These are phyloP conservation scores for Graphilbum sp. DNA, from an alignment of 2,329 filamentous ascomycete species.

Conservation along the genomic window DNA sequence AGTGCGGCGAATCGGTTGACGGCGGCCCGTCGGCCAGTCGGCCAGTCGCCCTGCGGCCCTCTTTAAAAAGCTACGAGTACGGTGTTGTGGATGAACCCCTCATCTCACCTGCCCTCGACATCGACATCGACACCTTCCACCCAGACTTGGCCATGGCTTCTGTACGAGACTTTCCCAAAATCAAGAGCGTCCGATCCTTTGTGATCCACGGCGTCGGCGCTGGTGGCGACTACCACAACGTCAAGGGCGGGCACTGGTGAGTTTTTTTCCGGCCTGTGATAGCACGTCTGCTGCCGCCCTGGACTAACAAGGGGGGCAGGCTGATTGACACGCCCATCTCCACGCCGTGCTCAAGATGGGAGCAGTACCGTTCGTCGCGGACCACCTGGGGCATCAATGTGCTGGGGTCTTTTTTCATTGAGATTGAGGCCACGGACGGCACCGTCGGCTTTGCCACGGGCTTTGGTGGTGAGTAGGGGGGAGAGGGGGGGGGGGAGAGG, in stretches of 20 bases:
- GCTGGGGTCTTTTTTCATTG: slow-evolving; percentile 77
- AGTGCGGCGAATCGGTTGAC: too few relatives aligned
- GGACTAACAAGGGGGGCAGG: too few relatives aligned
- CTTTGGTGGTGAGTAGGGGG: slow-evolving; percentile 50
- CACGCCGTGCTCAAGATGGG: slow-evolving; percentile 81
- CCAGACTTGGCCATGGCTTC: slow-evolving; percentile 32
- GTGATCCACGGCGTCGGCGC: slow-evolving; percentile 47
- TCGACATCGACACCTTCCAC: too few relatives aligned
- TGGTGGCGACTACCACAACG: slow-evolving; percentile 81
- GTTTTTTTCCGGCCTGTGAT: too few relatives aligned
- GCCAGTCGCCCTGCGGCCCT: too few relatives aligned
- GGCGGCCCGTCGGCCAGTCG: not conserved
- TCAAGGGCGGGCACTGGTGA: slow-evolving; percentile 55
- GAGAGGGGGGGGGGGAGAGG: too few relatives aligned
- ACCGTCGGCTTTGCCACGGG: slow-evolving; percentile 90
- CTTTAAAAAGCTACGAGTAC: too few relatives aligned
- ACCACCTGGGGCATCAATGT: slow-evolving; percentile 96
- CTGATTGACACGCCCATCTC: slow-evolving; percentile 84
- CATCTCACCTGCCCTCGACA: not conserved
- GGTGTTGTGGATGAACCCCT: not conserved
- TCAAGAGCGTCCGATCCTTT: slow-evolving; percentile 59
- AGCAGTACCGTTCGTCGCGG: slow-evolving; percentile 71
- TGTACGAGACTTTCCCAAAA: slow-evolving; percentile 49
- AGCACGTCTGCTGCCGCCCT: too few relatives aligned
- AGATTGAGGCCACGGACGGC: slow-evolving; percentile 77